Evolutionary conservation across 768 basidiomycete genomes (phyloP), one percentile per base, ranked within the genome.

Genomic region (Termitomyces sp.): DNA sequence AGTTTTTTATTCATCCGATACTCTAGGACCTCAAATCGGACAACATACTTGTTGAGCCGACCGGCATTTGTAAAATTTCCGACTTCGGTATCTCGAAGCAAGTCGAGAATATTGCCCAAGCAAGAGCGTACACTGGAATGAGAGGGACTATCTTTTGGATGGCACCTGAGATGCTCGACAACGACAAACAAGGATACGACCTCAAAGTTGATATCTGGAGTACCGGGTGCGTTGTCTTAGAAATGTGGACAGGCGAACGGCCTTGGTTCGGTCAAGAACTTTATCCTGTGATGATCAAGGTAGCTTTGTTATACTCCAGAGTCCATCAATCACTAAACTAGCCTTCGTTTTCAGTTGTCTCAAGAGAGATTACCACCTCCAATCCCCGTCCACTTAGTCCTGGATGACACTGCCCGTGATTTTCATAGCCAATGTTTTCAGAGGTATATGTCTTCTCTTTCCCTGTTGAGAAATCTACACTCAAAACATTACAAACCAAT

Each of bases 191-290:
- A 53, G 92, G 92, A 0, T 98, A 98, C 70, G 88, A 89, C 64
- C 84, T 84, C n/a, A 98, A 98, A 69, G 86, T 96, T 47, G 95
- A 98, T 66, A 93, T 98, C 58, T 98, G 95, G 95, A 90, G 91
- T 64, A 77, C 95, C 22, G 95, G 95, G 1, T 98, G 95, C 69
- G 85, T 98, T 36, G 85, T 92, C 15, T 77, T 94, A 51, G 95
- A 98, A 70, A 98, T 98, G 95, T 94, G 92, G 86, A 87, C 89
- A 5, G 95, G 92, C n/a, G 76, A 83, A 61, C 75, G 92, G 47
- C 94, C 95, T 6, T 98, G 95, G 95, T 78, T 75, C 47, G 83
- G 86, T 33, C 83, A 90, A 60, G 84, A 88, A 64, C 74, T 82
- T 4, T 72, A 90, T 60, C 78, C 88, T 3, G 91, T 96, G 45